A percentile compares a stretch with the other conserved stretches of the same genome.
phyloP scores from a whole-genome alignment of 192 early-diverging fungal species.

The Coemansia sp. region DNA sequence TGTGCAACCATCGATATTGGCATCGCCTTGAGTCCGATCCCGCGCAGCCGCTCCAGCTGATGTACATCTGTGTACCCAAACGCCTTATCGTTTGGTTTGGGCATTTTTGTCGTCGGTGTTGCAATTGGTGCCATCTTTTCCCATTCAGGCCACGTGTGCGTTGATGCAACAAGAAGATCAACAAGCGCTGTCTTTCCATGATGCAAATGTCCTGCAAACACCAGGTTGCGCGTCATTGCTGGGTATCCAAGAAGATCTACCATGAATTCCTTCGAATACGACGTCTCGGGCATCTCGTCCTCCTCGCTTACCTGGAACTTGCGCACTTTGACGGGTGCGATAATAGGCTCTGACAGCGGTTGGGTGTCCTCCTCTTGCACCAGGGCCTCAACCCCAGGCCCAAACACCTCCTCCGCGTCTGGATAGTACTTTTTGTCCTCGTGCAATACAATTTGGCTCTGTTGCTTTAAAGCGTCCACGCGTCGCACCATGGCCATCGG shows the following conservation, averaged over 20 bases:
- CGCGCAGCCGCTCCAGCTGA: constrained; percentile 83
- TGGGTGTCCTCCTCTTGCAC: constrained; percentile 99
- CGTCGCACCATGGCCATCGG: constrained; percentile 36
- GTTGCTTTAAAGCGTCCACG: constrained; percentile 22
- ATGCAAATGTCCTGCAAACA: constrained; percentile 91
- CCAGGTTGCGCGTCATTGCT: constrained; percentile 83
- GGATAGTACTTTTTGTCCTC: constrained; percentile 99
- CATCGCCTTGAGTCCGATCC: constrained; percentile 89
- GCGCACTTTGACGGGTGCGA: constrained; percentile 84
- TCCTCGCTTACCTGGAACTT: constrained; percentile 87
- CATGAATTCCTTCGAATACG: constrained; percentile 89
- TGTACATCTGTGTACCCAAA: constrained; percentile 81
- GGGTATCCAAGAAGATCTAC: constrained; percentile 80
- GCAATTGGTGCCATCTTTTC: constrained; percentile 33
- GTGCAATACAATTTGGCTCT: constrained; percentile 86
- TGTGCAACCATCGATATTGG: constrained; percentile 90
- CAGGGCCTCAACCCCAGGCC: constrained; percentile 88
- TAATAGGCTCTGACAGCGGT: constrained; percentile 89
- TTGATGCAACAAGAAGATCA: constrained; percentile 88
- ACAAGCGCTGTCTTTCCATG: constrained; percentile 96
- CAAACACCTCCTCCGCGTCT: constrained; percentile 95
- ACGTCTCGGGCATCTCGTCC: constrained; percentile 75
- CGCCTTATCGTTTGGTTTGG: constrained; percentile 30
- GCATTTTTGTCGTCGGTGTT: constrained; percentile 37
- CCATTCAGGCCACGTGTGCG: constrained; percentile 71